A percentile compares a stretch with the other conserved stretches of the same genome.
phyloP scores from a whole-genome alignment of 768 basidiomycete genomes.

The Tricholoma terreum region DNA sequence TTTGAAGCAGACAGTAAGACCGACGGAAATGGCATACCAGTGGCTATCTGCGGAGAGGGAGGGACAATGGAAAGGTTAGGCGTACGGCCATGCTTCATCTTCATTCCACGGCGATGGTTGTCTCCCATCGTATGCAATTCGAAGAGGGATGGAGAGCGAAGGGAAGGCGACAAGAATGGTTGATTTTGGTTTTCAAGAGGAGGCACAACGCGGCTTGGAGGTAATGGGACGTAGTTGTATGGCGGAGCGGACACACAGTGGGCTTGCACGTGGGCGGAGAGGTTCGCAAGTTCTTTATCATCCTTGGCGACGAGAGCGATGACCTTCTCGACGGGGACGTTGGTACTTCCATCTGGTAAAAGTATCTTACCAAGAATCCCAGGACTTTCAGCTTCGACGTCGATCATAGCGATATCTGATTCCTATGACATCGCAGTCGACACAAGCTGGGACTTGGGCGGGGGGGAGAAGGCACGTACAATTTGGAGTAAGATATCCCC shows the following conservation, averaged over 20 bases:
- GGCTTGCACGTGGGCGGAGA: slow-evolving; percentile 17
- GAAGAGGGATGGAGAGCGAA: slow-evolving; percentile 28
- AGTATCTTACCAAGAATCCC: slow-evolving; percentile 85
- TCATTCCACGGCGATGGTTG: slow-evolving; percentile 12
- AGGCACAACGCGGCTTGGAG: slow-evolving; percentile 20
- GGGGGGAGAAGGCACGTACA: slow-evolving; percentile 33
- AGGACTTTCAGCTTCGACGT: slow-evolving; percentile 88
- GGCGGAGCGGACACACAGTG: slow-evolving; percentile 21
- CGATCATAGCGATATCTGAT: slow-evolving; percentile 77
- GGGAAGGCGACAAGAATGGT: slow-evolving; percentile 22
- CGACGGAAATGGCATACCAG: slow-evolving; percentile 6
- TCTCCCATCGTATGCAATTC: slow-evolving; percentile 25
- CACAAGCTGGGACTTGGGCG: not conserved
- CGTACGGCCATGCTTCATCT: slow-evolving; percentile 6
- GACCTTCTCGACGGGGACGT: slow-evolving; percentile 38
- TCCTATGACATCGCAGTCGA: slow-evolving; percentile 40
- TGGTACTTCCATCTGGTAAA: slow-evolving; percentile 67
- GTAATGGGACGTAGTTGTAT: slow-evolving; percentile 23
- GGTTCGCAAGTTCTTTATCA: slow-evolving; percentile 24
- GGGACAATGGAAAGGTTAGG: slow-evolving; percentile 16
- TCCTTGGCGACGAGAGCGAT: slow-evolving; percentile 81
- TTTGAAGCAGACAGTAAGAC: slow-evolving; percentile 3
- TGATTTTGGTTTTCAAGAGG: slow-evolving; percentile 21
- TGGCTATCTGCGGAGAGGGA: slow-evolving; percentile 13
- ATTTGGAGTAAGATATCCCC: slow-evolving; percentile 80